These are phyloP conservation scores for Mariannaea sp. DNA, from an alignment of 2,329 filamentous ascomycete species.

Conservation along the genomic window DNA sequence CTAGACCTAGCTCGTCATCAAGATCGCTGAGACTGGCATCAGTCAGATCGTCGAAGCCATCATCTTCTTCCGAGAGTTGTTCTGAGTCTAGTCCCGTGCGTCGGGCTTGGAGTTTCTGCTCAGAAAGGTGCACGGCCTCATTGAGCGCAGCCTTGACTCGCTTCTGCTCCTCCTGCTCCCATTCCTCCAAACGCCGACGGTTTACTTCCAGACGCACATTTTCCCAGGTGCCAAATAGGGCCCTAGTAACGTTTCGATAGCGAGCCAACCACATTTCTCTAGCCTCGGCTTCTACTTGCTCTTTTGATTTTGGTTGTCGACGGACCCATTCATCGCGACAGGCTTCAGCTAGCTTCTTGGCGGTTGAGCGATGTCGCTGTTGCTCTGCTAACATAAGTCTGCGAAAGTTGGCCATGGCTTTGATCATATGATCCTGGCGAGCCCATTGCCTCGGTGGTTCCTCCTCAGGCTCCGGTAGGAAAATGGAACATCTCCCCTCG, in stretches of 20 bases:
- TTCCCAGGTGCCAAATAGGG: conserved; percentile 63
- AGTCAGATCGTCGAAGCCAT: conserved; percentile 53
- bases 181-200: conserved; percentile 61
- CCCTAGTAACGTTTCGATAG: conserved; percentile 73
- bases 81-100: conserved; percentile 60
- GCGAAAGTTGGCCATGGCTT: conserved; percentile 79
- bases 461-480: conserved; percentile 71
- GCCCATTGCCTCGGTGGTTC: conserved; percentile 81
- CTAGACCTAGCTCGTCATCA: conserved; percentile 42
- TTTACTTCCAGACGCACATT: conserved; percentile 68
- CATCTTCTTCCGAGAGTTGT: conserved; percentile 49
- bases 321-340: conserved; percentile 76
- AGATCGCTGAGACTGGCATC: conserved; percentile 45
- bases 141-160: conserved; percentile 71
- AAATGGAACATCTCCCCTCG: conserved; percentile 70
- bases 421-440: conserved; percentile 83
- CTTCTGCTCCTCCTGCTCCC: conserved; percentile 68
- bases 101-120: conserved; percentile 69
- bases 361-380: conserved; percentile 73
- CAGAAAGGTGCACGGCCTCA: conserved; percentile 73
- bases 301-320: conserved; percentile 73
- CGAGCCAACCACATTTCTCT: conserved; percentile 66
- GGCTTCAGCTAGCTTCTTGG: conserved; percentile 79
- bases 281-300: conserved; percentile 83
- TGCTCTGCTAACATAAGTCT: conserved; percentile 81